Evolutionary conservation across 345 rosid species (phyloP), one percentile per base, ranked within the genome.

Genomic region (Abelmoschus esculentus): DNA sequence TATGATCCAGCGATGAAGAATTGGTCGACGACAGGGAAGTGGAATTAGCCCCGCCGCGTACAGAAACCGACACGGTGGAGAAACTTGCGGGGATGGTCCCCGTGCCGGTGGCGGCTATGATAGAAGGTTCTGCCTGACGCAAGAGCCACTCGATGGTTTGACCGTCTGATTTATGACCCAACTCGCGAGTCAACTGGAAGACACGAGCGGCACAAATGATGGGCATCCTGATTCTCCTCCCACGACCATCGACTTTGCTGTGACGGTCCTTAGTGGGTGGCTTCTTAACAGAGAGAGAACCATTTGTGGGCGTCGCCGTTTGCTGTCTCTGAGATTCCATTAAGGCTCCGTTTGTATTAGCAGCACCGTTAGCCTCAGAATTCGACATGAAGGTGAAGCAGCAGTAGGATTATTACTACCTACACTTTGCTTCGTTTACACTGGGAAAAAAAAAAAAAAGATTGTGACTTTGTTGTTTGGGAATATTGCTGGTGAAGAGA

Each of bases 81-180:
- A 87, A 90, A 74, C 90, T 88, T 0, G 99, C 98, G 0, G 99
- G 99, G 14, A 98, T 95, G 9, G 99, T 95, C 0, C 99, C 98
- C 0, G 98, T 87, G 0, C 99, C 98, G 3, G 99, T 95, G 22
- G 99, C 99, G 10, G 99, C 99, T 70, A 95, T 89, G 70, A 95
- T 95, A 3, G 99, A 91, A 18, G 98, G 98, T 83, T 96, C 99
- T 2, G 98, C 99, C 75, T 96, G 98, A 71, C 99, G 97, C 18
- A 96, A 96, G 0, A 96, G 89, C 99, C 99, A 96, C 74, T 96
- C 98, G 32, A 96, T 96, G 11, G 99, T 96, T 80, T 96, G 98
- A 17, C 99, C 99, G 53, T 96, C 98, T 2, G 99, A 96, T 78
- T 96, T 96, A 65, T 90, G 99, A 10, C 99, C 99, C 13, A 96